These are phyloP conservation scores for Tricholoma sp. DNA, from an alignment of 768 basidiomycete species.

Conservation along the genomic window DNA sequence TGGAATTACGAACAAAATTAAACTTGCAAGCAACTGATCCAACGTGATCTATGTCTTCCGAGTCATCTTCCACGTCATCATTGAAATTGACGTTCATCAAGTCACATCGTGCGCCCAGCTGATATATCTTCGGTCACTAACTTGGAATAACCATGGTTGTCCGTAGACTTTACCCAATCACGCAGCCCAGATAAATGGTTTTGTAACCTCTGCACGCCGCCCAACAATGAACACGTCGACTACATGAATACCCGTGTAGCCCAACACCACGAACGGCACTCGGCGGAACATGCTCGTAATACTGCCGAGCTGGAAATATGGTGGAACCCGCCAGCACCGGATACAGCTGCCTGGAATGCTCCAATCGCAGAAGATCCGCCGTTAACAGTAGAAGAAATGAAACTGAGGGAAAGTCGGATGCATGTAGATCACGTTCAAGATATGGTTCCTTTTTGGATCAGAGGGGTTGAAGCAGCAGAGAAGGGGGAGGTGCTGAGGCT, in stretches of 20 bases:
- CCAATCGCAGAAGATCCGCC: constrained; percentile 15
- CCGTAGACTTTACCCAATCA: constrained; percentile 22
- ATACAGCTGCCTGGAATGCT: constrained; percentile 19
- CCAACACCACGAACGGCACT: constrained; percentile 22
- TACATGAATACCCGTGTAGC: constrained; percentile 20
- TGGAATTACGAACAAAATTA: too few species aligned
- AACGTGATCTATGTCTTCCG: constrained; percentile 6
- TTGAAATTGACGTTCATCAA: constrained; percentile 9
- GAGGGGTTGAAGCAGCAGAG: constrained; percentile 43
- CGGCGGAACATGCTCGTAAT: constrained; percentile 14
- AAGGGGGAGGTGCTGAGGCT: constrained; percentile 36
- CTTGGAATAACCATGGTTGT: background rate
- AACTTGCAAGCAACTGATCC: too few species aligned
- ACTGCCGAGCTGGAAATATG: constrained; percentile 15
- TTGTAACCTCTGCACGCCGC: constrained; percentile 39
- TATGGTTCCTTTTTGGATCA: constrained; percentile 50
- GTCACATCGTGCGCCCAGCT: constrained; percentile 11
- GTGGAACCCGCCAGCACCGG: constrained; percentile 15
- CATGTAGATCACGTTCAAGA: constrained; percentile 44
- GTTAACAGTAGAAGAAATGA: constrained; percentile 25
- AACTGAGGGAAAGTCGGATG: constrained; percentile 23
- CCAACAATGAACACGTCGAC: constrained; percentile 33
- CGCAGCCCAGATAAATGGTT: constrained; percentile 20
- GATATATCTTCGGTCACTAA: background rate
- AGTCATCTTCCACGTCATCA: constrained; percentile 5